Base-by-base conservation (phyloP, 139 green algal species). In the Coelastrella sp. region DNA sequence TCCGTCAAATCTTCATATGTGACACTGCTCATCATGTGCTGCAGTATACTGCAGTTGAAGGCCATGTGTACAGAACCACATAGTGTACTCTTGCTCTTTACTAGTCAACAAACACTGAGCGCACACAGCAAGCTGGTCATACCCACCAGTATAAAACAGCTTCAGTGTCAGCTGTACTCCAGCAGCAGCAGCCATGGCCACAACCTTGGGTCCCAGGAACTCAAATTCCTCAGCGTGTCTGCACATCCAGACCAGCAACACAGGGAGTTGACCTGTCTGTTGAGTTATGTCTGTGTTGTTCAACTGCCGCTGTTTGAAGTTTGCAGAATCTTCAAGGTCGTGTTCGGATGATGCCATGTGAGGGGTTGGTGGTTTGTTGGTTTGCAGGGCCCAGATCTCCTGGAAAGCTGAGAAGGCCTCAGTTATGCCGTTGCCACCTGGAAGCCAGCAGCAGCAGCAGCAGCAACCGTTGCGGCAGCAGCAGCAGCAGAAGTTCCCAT, bases 401-500 rank as follows among this genome's bases (percentile, higher is more conserved):
- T 38, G 25, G 9, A 79, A 32, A 23, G 60, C 69, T 41, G 69
- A 62, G 3, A 62, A 38, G 27, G 69, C 69, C 17, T 41, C 21
- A 5, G 69, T 63, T 25, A 79, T 38, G 41, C 69, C 48, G 34
- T 62, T 79, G n/a, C 69, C 69, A 27, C 69, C 69, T 79, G 69
- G 15, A 79, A 23, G 8, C n/a, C n/a, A n/a, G n/a, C n/a, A n/a
- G n/a, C n/a, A n/a, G 48, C 48, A 59, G 57, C 57, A 34, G 57
- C 23, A 66, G n/a, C n/a, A n/a, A n/a, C n/a, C n/a, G n/a, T n/a
- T n/a, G n/a, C n/a, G n/a, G 7, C 23, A 34, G 27, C 57, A 66
- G 57, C 19, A 27, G 27, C n/a, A 34, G 23, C 6, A 66, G 6
- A 19, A 66, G 57, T 19, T 34, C 21, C 57, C 17, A 32, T 15